phyloP scores from a whole-genome alignment of 192 early-diverging fungal genomes.

The Umbelopsis ramanniana region DNA sequence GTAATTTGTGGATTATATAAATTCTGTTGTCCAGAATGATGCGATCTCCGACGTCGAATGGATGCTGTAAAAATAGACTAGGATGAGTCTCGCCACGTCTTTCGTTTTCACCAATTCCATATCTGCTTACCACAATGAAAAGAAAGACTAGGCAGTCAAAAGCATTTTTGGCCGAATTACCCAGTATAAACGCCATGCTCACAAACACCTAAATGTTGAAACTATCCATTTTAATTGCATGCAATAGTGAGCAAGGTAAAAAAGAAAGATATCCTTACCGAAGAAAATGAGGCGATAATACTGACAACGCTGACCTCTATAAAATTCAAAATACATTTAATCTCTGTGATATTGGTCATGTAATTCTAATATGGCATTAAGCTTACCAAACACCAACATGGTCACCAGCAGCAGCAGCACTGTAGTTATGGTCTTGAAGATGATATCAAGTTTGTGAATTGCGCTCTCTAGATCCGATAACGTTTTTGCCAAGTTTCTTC shows the following conservation, averaged over 20 bases:
- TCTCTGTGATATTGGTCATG: not conserved
- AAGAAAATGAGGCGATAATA: slow-evolving; percentile 7
- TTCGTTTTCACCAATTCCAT: not conserved
- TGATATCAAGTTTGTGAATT: slow-evolving; percentile 2
- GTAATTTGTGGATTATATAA: slow-evolving; percentile 16
- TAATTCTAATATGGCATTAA: too few relatives aligned
- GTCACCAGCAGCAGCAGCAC: not conserved
- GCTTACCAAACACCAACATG: slow-evolving; percentile 11
- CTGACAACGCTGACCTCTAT: slow-evolving; percentile 19
- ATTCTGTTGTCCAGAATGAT: not conserved
- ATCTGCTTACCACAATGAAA: slow-evolving; percentile 12
- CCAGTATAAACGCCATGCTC: slow-evolving; percentile 14
- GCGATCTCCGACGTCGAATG: slow-evolving; percentile 15
- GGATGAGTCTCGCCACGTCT: not conserved
- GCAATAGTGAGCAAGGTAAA: not conserved
- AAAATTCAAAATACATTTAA: too few relatives aligned
- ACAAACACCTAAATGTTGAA: not conserved
- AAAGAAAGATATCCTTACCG: not conserved
- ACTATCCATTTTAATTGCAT: not conserved
- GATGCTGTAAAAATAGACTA: not conserved
- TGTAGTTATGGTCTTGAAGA: slow-evolving; percentile 8
- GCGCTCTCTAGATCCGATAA: slow-evolving; percentile 9
- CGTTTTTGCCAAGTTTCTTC: slow-evolving; percentile 4
- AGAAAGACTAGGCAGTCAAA: slow-evolving; percentile 11
- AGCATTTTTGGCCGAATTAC: slow-evolving; percentile 16